Base-by-base conservation (phyloP, 345 rosid genomes). In the Hypericum perforatum region DNA sequence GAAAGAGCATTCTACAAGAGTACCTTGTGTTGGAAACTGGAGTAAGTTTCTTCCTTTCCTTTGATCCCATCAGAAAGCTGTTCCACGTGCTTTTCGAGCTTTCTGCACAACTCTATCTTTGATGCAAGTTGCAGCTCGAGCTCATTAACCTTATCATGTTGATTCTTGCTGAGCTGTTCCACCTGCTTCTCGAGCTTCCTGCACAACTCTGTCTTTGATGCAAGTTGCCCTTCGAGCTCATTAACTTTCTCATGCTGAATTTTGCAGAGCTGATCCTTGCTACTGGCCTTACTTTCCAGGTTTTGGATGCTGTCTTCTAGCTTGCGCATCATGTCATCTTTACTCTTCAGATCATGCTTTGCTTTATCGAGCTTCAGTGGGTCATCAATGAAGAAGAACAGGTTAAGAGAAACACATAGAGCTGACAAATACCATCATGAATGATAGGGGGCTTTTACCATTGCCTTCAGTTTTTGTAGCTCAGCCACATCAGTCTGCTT, bases 191-290 rank as follows among this genome's bases (percentile, higher is more conserved):
- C 90, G 11, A 73, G 70, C 64, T 80, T 86, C 68, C 65, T 67
- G 43, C 82, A 73, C 62, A 70, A 57, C 40, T 71, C 16, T 32
- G 63, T 16, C 66, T 71, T 84, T 45, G 61, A 38, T 54, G 80
- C 95, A 61, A 84, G 70, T 56, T 84, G 95, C 56, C 66, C 66
- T 67, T 89, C 95, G n/a, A 89, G 84, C 59, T 89, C 95, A 77
- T 77, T 84, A 43, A 81, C 82, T 76, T 76, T 89, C 60, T 84
- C 97, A 57, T 73, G 90, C 54, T 73, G 83, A 57, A 53, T 73
- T 68, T 65, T 78, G 77, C 61, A 76, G 9, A 64, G 56, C 7
- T 76, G 77, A 63, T 89, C 97, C 70, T 80, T 80, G 46, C 75
- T 72, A 71, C 75, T 89, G 14, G 72, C 69, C 74, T 78, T 89